These are phyloP conservation scores for Grammothele lineata DNA, from an alignment of 768 basidiomycete species.

Conservation along the genomic window DNA sequence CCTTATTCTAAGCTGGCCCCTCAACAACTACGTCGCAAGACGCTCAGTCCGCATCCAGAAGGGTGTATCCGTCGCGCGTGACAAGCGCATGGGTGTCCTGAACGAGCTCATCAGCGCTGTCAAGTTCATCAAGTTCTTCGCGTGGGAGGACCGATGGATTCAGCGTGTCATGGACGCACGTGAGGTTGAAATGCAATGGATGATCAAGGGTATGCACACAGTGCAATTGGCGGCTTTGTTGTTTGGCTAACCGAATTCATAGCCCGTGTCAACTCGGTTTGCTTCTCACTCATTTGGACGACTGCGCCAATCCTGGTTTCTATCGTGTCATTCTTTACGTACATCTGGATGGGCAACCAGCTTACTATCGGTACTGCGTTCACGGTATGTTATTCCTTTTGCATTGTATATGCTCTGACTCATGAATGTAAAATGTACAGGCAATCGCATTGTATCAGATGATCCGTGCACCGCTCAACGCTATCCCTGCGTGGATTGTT, in stretches of 20 bases:
- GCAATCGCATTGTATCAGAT: conserved; percentile 82
- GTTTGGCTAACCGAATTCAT: not conserved
- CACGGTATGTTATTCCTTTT: conserved; percentile 49
- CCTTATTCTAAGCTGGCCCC: conserved; percentile 60
- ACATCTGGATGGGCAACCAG: conserved; percentile 66
- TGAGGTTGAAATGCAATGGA: conserved; percentile 68
- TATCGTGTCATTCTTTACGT: conserved; percentile 73
- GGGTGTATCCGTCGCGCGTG: conserved; percentile 54
- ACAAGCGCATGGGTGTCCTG: conserved; percentile 73
- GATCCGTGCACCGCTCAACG: conserved; percentile 74
- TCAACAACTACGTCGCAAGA: conserved; percentile 63
- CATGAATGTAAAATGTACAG: too few species aligned
- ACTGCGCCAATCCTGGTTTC: conserved; percentile 78
- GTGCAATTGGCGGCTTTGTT: not conserved
- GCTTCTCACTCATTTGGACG: conserved; percentile 72
- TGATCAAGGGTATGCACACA: conserved; percentile 53
- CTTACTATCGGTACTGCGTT: conserved; percentile 80
- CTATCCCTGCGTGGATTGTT: conserved; percentile 78
- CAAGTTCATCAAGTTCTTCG: conserved; percentile 83
- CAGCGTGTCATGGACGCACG: conserved; percentile 59
- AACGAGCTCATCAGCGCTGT: conserved; percentile 75
- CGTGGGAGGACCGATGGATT: conserved; percentile 79
- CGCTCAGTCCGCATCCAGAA: conserved; percentile 60
- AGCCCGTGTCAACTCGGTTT: conserved; percentile 69
- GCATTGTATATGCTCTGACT: too few species aligned